phyloP scores from a whole-genome alignment of 1,139 yeast genomes.

The Suhomyces atakaporum region DNA sequence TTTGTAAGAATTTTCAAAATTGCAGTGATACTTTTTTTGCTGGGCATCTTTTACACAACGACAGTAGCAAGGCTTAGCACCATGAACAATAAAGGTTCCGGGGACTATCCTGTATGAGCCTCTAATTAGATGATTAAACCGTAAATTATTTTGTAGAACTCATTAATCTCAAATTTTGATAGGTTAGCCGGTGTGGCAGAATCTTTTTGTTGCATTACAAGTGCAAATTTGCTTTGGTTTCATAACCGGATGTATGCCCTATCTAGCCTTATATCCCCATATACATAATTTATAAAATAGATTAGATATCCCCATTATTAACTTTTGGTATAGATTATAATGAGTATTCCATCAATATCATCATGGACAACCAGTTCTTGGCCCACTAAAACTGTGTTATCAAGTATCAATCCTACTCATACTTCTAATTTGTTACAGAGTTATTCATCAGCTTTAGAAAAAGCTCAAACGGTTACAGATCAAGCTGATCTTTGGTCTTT shows the following conservation, averaged over 20 bases:
- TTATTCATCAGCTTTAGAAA: constrained; percentile 19
- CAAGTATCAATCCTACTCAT: constrained; percentile 24
- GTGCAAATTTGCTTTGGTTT: background rate
- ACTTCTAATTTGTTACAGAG: constrained; percentile 20
- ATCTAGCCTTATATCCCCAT: background rate
- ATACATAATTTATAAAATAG: too few species aligned
- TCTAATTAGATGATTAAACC: background rate
- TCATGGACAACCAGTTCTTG: constrained; percentile 27
- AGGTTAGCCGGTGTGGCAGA: background rate
- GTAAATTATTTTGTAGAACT: background rate
- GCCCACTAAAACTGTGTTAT: constrained; percentile 24
- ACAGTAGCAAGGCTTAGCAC: too few species aligned
- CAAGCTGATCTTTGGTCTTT: constrained; percentile 15
- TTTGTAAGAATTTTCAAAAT: too few species aligned
- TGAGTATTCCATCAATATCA: constrained; percentile 9
- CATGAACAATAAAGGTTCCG: too few species aligned
- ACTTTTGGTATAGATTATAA: background rate
- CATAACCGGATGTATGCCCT: background rate
- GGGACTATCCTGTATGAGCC: background rate
- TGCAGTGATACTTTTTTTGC: too few species aligned
- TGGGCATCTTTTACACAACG: too few species aligned
- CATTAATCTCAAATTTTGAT: background rate
- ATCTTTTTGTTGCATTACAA: background rate
- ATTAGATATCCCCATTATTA: too few species aligned
- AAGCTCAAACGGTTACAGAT: constrained; percentile 15